Evolutionary conservation across 495 filamentous ascomycete genomes (phyloP), one percentile per base, ranked within the genome.

Genomic region (Penicillium tannophilum): DNA sequence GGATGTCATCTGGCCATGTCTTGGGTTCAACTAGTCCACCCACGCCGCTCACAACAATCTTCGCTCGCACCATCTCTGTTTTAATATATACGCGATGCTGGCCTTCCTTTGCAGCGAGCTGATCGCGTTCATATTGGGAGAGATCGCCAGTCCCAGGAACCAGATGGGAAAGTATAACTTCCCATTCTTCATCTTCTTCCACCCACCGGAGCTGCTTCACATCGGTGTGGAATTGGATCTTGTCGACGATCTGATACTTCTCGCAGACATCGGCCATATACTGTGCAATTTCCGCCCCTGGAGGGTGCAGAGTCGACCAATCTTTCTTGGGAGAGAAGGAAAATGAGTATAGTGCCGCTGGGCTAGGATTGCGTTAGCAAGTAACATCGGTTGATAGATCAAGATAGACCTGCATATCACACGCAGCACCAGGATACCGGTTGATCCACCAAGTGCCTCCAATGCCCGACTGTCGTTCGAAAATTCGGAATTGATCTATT

Each of bases 371-470:
- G 19, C 60, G 49, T 57, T 58, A 64, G 54, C 52, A 2, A 23
- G 20, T 41, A 49, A 31, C 4, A n/a, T 9, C 26, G 41, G 30
- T 26, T 43, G 54, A 20, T 49, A 19, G 19, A 35, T 39, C 4
- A 11, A 30, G 19, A 51, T 44, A 58, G 30, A 55, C 67, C 41
- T 61, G 78, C 75, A 79, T 65, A 59, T 80, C 77, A 55, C 82
- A 85, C 36, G 83, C 84, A 53, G 78, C 80, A 19, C 86, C 88
- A 2, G 87, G 87, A 68, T 89, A 90, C 36, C 80, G 70, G 68
- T 89, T 89, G 49, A 82, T 81, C 74, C 77, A 82, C 87, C 87
- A 90, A 12, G 87, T 88, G 16, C 88, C 88, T 43, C 88, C 88
- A 57, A 88, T 79, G 6, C 79, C 81, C 2, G 80, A 69, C 55